A percentile compares a stretch with the other conserved stretches of the same genome.
Conservation (phyloP, 83 land plant genomes). For the Thuja plicata region DNA sequence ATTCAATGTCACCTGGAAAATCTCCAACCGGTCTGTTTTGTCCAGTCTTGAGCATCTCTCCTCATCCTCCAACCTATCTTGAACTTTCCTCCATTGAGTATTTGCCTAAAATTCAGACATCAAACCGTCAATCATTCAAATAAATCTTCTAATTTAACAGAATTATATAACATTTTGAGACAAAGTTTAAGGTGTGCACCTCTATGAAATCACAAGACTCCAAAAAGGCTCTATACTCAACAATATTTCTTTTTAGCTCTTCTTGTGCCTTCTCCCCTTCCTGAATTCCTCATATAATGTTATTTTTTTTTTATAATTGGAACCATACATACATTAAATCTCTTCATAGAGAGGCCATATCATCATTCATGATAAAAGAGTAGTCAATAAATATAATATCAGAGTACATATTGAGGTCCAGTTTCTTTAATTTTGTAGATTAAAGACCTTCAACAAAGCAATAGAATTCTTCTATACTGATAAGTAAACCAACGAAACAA, state of each 20-base stretch:
- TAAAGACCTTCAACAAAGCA: too few species aligned
- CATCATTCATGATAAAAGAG: too few species aligned
- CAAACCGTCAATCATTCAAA: neutral
- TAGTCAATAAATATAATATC: too few species aligned
- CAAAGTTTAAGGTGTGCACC: slow-evolving; percentile 36
- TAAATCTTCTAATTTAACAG: neutral
- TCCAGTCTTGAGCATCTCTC: slow-evolving; percentile 93
- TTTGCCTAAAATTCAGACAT: slow-evolving; percentile 52
- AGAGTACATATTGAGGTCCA: too few species aligned
- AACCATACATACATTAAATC: too few species aligned
- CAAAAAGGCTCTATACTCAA: slow-evolving; percentile 65
- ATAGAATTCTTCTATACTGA: neutral
- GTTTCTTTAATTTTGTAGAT: too few species aligned
- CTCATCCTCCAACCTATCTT: slow-evolving; percentile 99
- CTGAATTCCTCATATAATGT: too few species aligned
- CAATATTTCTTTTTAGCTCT: too few species aligned
- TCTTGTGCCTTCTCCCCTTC: too few species aligned
- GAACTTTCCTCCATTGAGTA: slow-evolving; percentile 97
- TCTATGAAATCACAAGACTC: slow-evolving; percentile 94
- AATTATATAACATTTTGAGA: neutral
- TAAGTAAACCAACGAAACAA: neutral
- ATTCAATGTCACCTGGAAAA: slow-evolving; percentile 93
- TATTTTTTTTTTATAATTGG: too few species aligned
- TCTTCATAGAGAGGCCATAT: too few species aligned
- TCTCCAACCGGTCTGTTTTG: slow-evolving; percentile 85